phyloP scores from a whole-genome alignment of 1,139 yeast species.

The Magnusiomyces tetraspermus region DNA sequence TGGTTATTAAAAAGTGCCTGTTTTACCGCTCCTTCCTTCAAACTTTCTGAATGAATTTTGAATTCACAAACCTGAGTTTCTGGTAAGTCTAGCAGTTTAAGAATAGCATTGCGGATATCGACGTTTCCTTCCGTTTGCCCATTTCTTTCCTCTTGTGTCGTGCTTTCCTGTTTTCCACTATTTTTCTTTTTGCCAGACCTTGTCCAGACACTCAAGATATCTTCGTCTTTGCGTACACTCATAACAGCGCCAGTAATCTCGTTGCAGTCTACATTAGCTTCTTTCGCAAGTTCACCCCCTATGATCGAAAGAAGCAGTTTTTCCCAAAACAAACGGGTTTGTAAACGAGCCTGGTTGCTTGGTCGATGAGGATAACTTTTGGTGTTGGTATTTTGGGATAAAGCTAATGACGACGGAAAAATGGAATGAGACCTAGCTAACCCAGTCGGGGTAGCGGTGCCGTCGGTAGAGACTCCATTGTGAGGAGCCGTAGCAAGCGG shows the following conservation, averaged over 20 bases:
- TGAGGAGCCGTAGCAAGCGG: background rate
- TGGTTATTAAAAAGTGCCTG: constrained; percentile 12
- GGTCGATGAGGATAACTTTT: too few species aligned
- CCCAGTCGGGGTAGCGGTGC: constrained; percentile 3
- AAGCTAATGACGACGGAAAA: too few species aligned
- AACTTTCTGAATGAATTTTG: constrained; percentile 28
- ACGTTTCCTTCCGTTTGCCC: constrained; percentile 17
- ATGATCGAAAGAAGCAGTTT: constrained; percentile 27
- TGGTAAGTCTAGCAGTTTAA: constrained; percentile 21
- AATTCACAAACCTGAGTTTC: constrained; percentile 22
- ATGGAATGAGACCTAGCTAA: too few species aligned
- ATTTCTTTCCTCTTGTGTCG: too few species aligned
- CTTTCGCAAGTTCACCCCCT: constrained; percentile 26
- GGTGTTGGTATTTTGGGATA: too few species aligned
- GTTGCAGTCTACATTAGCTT: constrained; percentile 19
- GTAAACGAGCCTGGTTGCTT: constrained; percentile 20
- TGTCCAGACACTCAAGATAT: constrained; percentile 32
- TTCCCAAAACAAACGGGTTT: constrained; percentile 31
- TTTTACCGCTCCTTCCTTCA: constrained; percentile 22
- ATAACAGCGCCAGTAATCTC: constrained; percentile 33
- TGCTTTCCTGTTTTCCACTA: too few species aligned
- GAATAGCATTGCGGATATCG: constrained; percentile 22
- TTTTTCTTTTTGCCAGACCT: constrained; percentile 18
- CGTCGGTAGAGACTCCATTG: constrained; percentile 6
- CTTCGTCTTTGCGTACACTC: constrained; percentile 32